These are phyloP conservation scores for Cercospora citrullina DNA, from an alignment of 2,329 filamentous ascomycete genomes.

Conservation along the genomic window DNA sequence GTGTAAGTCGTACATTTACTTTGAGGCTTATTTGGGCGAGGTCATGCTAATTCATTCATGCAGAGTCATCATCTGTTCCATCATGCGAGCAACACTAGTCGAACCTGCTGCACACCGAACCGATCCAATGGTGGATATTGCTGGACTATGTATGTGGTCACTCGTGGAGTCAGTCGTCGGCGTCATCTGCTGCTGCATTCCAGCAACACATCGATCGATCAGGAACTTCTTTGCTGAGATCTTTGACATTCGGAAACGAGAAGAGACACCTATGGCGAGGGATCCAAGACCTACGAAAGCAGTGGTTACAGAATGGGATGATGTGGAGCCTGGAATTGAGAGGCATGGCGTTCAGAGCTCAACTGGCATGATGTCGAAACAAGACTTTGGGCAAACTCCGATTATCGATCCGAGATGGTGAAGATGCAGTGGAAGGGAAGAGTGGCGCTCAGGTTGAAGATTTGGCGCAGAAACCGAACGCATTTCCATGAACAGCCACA, in stretches of 20 bases:
- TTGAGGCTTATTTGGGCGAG: too few relatives aligned
- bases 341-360: not conserved
- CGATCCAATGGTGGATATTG: constrained; percentile 4
- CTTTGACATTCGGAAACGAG: not conserved
- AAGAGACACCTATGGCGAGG: not conserved
- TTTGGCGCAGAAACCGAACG: not conserved
- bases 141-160: constrained; percentile 9
- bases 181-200: constrained; percentile 10
- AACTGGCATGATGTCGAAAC: not conserved
- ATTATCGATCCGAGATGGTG: constrained; percentile 10
- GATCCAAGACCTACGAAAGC: not conserved
- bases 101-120: constrained; percentile 8
- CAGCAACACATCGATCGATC: constrained; percentile 4
- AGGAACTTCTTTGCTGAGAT: constrained; percentile 8
- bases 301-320: not conserved
- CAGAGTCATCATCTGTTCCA: constrained; percentile 13
- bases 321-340: not conserved
- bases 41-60: not conserved
- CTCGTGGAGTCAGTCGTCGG: constrained; percentile 6
- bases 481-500: not conserved
- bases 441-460: not conserved
- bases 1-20: too few relatives aligned
- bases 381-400: not conserved
- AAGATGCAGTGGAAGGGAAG: not conserved
- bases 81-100: constrained; percentile 11